These are phyloP conservation scores for Coemansia sp. DNA, from an alignment of 192 early-diverging fungal species.

Conservation along the genomic window DNA sequence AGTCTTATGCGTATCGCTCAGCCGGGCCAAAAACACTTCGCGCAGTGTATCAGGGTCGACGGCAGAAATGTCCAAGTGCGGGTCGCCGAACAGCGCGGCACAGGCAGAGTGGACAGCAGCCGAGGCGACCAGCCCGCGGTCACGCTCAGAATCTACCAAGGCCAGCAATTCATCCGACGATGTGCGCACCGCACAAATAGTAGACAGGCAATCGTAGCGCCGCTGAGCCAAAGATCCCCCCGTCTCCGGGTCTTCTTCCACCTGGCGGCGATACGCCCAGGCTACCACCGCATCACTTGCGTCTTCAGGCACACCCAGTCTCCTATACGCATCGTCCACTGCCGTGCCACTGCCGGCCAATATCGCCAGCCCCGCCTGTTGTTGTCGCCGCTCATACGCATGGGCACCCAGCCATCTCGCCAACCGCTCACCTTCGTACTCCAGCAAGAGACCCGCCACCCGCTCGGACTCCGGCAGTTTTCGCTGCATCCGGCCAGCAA, in stretches of 20 bases:
- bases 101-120: constrained; percentile 54
- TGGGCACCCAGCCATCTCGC: constrained; percentile 17
- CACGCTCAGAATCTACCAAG: constrained; percentile 57
- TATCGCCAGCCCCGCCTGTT: background rate
- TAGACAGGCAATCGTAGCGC: constrained; percentile 55
- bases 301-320: constrained; percentile 51
- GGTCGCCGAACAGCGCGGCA: constrained; percentile 33
- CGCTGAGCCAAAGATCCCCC: constrained; percentile 18
- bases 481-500: constrained; percentile 31
- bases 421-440: background rate
- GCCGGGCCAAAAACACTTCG: constrained; percentile 32
- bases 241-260: constrained; percentile 52
- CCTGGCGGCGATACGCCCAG: constrained; percentile 57
- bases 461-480: constrained; percentile 33
- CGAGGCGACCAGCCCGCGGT: constrained; percentile 56
- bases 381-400: constrained; percentile 11
- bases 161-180: constrained; percentile 34
- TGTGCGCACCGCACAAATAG: constrained; percentile 35
- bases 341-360: background rate
- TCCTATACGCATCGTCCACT: constrained; percentile 22
- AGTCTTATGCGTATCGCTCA: constrained; percentile 21
- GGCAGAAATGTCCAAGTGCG: constrained; percentile 44
- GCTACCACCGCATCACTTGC: constrained; percentile 53
- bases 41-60: constrained; percentile 35
- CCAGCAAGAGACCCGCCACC: background rate